These are phyloP conservation scores for Jaltomata sinuosa DNA, from an alignment of 257 asterid genomes.

Conservation along the genomic window DNA sequence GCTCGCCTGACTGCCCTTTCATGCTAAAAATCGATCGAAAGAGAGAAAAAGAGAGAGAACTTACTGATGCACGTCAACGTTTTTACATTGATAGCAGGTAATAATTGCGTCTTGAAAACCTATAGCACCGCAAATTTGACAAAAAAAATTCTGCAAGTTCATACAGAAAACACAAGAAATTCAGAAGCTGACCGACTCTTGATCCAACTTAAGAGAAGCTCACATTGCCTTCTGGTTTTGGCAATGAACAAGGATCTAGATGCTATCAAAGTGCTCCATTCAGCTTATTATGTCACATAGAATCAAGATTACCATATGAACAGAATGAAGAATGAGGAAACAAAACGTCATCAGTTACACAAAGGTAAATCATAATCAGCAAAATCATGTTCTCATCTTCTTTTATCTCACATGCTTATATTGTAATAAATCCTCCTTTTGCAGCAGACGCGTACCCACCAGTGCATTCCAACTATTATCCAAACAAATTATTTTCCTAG, in stretches of 20 bases:
- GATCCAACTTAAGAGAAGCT: background rate
- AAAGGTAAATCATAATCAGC: background rate
- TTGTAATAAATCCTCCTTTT: background rate
- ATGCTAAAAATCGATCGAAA: background rate
- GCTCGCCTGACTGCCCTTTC: background rate
- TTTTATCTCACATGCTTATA: background rate
- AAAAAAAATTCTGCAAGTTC: conserved; percentile 43
- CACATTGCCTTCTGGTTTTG: background rate
- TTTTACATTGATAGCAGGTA: conserved; percentile 47
- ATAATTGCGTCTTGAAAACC: conserved; percentile 33
- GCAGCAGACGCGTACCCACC: background rate
- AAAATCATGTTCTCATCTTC: background rate
- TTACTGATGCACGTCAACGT: conserved; percentile 45
- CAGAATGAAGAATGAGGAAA: background rate
- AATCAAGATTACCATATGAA: background rate
- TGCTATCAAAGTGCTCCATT: too few species aligned
- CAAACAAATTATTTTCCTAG: background rate
- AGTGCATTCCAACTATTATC: background rate
- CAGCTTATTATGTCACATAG: background rate
- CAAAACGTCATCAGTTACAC: background rate
- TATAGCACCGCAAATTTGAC: conserved; percentile 52
- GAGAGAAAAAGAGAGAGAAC: conserved; percentile 11
- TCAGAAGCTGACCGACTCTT: background rate
- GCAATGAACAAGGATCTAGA: too few species aligned
- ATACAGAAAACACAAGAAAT: background rate